Percentiles rank a stretch among this genome's conserved stretches.
phyloP scores from a whole-genome alignment of 257 asterid species.

The Primulina huaijiensis region DNA sequence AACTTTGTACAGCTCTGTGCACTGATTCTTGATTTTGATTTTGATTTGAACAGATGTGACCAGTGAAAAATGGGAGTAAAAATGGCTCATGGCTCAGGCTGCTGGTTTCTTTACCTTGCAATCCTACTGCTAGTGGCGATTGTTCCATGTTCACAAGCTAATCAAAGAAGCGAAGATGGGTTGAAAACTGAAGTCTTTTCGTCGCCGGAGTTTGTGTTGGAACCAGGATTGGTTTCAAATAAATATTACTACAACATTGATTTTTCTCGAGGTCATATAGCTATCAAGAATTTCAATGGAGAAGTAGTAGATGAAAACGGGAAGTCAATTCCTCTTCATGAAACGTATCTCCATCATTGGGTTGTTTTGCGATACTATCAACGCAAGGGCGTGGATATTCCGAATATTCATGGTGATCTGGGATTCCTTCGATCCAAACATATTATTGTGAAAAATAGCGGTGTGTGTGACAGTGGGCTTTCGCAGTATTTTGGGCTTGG shows the following conservation, averaged over 20 bases:
- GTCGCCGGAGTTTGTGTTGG: slow-evolving; percentile 58
- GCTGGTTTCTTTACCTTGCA: slow-evolving; percentile 27
- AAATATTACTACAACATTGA: slow-evolving; percentile 45
- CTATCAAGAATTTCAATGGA: slow-evolving; percentile 54
- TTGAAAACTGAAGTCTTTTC: slow-evolving; percentile 47
- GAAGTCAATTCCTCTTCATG: slow-evolving; percentile 60
- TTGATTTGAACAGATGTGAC: slow-evolving; percentile 19
- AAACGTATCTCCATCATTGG: slow-evolving; percentile 86
- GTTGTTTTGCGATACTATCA: slow-evolving; percentile 44
- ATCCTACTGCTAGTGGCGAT: slow-evolving; percentile 23
- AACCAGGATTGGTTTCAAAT: slow-evolving; percentile 58
- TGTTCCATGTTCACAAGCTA: slow-evolving; percentile 18
- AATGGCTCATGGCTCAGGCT: slow-evolving; percentile 28
- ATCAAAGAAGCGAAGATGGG: slow-evolving; percentile 25
- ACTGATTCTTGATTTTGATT: not conserved
- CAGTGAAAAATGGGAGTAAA: not conserved
- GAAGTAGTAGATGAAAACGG: slow-evolving; percentile 67
- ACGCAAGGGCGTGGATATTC: slow-evolving; percentile 27
- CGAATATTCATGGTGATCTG: not conserved
- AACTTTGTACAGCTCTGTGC: not conserved
- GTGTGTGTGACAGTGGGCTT: slow-evolving; percentile 52
- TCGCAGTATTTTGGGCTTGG: slow-evolving; percentile 81
- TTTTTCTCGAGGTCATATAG: slow-evolving; percentile 75
- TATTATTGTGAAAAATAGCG: slow-evolving; percentile 39
- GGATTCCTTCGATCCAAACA: slow-evolving; percentile 36